phyloP scores from a whole-genome alignment of 2,329 filamentous ascomycete species.

The Paraconiothyrium brasiliense region DNA sequence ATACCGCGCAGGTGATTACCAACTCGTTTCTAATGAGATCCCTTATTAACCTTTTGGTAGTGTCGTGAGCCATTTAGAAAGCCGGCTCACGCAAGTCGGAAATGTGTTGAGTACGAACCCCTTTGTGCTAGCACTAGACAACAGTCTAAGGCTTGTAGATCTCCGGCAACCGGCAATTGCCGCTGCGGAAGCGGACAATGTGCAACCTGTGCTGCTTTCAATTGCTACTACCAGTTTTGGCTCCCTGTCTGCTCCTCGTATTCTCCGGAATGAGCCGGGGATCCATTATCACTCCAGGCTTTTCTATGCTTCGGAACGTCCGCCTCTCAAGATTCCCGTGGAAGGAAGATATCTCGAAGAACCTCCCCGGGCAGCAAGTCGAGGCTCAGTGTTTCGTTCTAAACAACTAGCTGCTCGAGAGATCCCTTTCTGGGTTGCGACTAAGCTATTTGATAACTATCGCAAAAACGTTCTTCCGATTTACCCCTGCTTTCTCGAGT shows the following conservation, averaged over 20 bases:
- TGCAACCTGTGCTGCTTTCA: not conserved
- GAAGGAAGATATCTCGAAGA: constrained; percentile 1
- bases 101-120: too few species aligned
- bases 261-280: not conserved
- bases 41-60: not conserved
- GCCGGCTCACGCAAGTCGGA: constrained; percentile 1
- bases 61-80: constrained; percentile 3
- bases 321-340: constrained; percentile 7
- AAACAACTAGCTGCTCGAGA: not conserved
- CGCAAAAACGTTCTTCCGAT: constrained; percentile 5
- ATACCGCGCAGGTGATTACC: not conserved
- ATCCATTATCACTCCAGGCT: constrained; percentile 10
- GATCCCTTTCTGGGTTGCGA: not conserved
- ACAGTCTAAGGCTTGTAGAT: too few species aligned
- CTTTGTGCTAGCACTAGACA: too few species aligned
- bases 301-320: constrained; percentile 8
- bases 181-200: too few species aligned
- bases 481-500: constrained; percentile 3
- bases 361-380: constrained; percentile 4
- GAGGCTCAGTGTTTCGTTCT: not conserved
- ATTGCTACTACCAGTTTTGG: not conserved
- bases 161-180: not conserved
- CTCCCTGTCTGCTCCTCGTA: not conserved
- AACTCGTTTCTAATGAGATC: not conserved
- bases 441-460: constrained; percentile 8